phyloP scores from a whole-genome alignment of 139 green algal genomes.

The Asterochloris erici region DNA sequence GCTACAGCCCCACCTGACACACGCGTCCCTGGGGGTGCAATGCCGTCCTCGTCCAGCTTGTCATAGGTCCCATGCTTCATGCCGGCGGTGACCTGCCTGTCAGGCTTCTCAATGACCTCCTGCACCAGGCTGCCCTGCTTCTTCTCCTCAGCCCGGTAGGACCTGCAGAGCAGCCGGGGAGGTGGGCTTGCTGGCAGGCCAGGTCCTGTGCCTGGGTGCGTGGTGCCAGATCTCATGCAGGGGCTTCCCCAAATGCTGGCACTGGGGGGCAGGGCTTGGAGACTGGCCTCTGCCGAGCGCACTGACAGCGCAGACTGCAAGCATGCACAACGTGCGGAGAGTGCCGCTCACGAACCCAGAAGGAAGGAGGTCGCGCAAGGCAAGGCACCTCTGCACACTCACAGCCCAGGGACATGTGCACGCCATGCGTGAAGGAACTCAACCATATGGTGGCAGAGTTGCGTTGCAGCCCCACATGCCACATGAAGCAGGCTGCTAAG shows the following conservation, averaged over 20 bases:
- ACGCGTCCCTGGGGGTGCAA: conserved; percentile 80
- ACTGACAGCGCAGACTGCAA: neutral
- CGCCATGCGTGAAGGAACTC: too few species aligned
- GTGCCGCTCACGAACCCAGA: too few species aligned
- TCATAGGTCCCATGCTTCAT: conserved; percentile 92
- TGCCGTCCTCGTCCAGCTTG: conserved; percentile 97
- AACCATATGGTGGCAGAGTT: too few species aligned
- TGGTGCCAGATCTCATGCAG: too few species aligned
- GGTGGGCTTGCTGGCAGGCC: too few species aligned
- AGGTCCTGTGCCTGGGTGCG: too few species aligned
- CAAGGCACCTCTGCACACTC: too few species aligned
- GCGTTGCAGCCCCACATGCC: too few species aligned
- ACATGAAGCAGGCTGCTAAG: too few species aligned
- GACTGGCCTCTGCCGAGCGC: neutral
- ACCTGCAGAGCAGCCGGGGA: neutral
- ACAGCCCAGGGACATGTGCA: too few species aligned
- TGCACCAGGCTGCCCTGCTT: conserved; percentile 66
- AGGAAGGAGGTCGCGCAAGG: too few species aligned
- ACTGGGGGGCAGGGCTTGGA: neutral
- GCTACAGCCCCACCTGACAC: conserved; percentile 44
- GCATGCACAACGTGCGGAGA: too few species aligned
- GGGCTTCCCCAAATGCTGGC: neutral
- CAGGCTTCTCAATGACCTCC: conserved; percentile 90
- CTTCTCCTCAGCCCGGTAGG: conserved; percentile 77
- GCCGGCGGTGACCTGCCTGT: conserved; percentile 56